A percentile compares a stretch with the other conserved stretches of the same genome.
Evolutionary conservation across 164 flowering plant species (phyloP).

Genomic region (Annona squamosa): DNA sequence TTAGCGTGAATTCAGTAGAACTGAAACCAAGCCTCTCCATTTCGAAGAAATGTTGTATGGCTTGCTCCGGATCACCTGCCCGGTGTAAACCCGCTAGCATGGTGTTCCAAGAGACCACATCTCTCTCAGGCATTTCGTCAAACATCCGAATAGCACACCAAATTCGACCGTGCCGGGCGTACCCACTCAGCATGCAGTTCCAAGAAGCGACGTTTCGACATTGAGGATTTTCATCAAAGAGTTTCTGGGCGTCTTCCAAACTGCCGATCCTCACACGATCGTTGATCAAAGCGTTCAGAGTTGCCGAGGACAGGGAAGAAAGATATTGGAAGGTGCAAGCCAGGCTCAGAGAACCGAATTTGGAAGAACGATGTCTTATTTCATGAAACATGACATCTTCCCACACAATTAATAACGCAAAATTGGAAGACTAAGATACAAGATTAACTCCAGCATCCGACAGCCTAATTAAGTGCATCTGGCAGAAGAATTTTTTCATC

Average conservation of each 20-base stretch:
- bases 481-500: too few species aligned
- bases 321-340: background rate
- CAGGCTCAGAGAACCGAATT: background rate
- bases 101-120: slow-evolving; percentile 56
- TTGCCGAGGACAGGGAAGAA: background rate
- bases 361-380: background rate
- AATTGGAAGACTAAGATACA: too few species aligned
- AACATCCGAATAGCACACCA: slow-evolving; percentile 41
- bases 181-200: slow-evolving; percentile 41
- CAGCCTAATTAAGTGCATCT: too few species aligned
- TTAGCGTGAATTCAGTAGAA: slow-evolving; percentile 45
- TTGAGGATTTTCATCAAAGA: slow-evolving; percentile 33
- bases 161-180: slow-evolving; percentile 14
- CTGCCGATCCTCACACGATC: slow-evolving; percentile 18
- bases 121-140: slow-evolving; percentile 55
- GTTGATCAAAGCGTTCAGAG: slow-evolving; percentile 21
- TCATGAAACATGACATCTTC: too few species aligned
- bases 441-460: too few species aligned
- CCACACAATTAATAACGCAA: too few species aligned
- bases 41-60: slow-evolving; percentile 22
- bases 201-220: slow-evolving; percentile 30
- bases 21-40: slow-evolving; percentile 30
- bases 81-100: slow-evolving; percentile 38
- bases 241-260: slow-evolving; percentile 27
- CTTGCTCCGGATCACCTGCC: slow-evolving; percentile 15